These are phyloP conservation scores for Tylopilus felleus DNA, from an alignment of 768 basidiomycete species.

Conservation along the genomic window DNA sequence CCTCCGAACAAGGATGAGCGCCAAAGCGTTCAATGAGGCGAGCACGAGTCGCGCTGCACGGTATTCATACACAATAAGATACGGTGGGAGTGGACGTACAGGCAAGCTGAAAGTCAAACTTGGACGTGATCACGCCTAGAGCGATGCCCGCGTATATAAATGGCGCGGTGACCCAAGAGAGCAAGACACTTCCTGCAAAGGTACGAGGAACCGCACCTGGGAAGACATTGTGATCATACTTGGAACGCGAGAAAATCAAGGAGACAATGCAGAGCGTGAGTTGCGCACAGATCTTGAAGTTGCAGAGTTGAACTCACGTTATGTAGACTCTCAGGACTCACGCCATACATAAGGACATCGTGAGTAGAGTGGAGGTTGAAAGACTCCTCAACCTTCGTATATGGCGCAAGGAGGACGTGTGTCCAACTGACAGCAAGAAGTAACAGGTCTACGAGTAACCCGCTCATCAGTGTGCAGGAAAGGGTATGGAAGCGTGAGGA, in stretches of 20 bases:
- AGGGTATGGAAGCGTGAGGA: neutral
- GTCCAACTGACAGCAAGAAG: conserved; percentile 51
- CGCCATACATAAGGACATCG: conserved; percentile 80
- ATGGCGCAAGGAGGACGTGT: conserved; percentile 79
- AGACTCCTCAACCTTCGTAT: conserved; percentile 96
- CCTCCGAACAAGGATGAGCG: conserved; percentile 61
- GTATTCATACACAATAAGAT: neutral
- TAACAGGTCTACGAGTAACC: conserved; percentile 44
- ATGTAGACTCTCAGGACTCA: conserved; percentile 37
- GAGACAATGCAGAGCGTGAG: conserved; percentile 6
- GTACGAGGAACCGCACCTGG: conserved; percentile 88
- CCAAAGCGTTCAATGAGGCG: conserved; percentile 58
- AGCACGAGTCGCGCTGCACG: conserved; percentile 69
- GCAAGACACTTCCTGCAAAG: conserved; percentile 71
- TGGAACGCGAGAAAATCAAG: neutral
- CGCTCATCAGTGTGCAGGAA: conserved; percentile 9
- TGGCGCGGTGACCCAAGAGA: conserved; percentile 58
- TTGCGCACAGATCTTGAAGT: neutral
- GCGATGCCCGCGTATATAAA: conserved; percentile 40
- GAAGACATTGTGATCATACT: conserved; percentile 92
- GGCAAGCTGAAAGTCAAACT: conserved; percentile 67
- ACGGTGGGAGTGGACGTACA: conserved; percentile 41
- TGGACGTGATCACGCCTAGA: conserved; percentile 46
- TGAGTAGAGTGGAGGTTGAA: conserved; percentile 92
- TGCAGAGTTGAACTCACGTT: conserved; percentile 41